Conservation (phyloP, 2,329 filamentous ascomycete species). For the Talaromyces amestolkiae region DNA sequence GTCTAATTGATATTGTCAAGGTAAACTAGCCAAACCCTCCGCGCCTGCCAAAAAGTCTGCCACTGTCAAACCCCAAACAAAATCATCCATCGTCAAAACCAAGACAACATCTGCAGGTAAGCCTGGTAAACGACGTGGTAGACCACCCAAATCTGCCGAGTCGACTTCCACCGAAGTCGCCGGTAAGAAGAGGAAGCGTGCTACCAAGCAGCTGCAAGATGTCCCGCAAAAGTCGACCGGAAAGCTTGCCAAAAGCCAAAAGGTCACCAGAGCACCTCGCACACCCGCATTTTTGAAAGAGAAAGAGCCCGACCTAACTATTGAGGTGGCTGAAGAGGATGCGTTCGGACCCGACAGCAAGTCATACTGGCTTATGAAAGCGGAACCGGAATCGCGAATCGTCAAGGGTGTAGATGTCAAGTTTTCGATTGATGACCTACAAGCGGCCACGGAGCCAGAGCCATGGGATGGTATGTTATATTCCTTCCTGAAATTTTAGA, state of each 20-base stretch:
- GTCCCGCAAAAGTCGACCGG: slow-evolving; percentile 25
- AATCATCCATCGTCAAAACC: background rate
- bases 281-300: slow-evolving; percentile 9
- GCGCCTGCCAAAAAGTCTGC: background rate
- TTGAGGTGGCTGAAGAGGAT: slow-evolving; percentile 19
- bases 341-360: slow-evolving; percentile 28
- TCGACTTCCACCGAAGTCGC: background rate
- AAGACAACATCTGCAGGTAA: slow-evolving; percentile 15
- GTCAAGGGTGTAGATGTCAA: slow-evolving; percentile 86
- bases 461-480: slow-evolving; percentile 77
- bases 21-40: background rate
- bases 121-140: slow-evolving; percentile 16
- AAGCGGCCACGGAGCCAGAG: slow-evolving; percentile 69
- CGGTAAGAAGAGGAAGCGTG: slow-evolving; percentile 23
- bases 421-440: slow-evolving; percentile 91
- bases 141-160: slow-evolving; percentile 14
- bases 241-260: slow-evolving; percentile 21
- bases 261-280: slow-evolving; percentile 12
- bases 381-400: slow-evolving; percentile 80
- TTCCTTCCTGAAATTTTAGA: background rate
- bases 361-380: slow-evolving; percentile 79
- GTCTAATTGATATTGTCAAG: background rate
- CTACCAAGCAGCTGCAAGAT: slow-evolving; percentile 17
- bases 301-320: slow-evolving; percentile 23
- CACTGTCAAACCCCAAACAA: background rate